phyloP scores from a whole-genome alignment of 257 asterid species.

The Solanum pinnatisectum region DNA sequence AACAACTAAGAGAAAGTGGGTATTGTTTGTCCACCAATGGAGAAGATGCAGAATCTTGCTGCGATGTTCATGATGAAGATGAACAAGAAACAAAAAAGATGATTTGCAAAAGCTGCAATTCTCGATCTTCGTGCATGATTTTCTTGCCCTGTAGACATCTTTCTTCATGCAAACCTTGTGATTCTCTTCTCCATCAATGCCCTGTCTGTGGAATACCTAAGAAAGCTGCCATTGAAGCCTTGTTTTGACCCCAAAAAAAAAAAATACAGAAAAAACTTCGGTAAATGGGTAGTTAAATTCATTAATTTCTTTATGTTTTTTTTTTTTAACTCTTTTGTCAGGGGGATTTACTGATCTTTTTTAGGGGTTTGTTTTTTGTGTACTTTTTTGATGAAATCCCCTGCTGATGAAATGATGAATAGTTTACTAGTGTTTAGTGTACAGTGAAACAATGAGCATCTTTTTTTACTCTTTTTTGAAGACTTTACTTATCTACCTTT shows the following conservation, averaged over 20 bases:
- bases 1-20: slow-evolving; percentile 36
- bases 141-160: slow-evolving; percentile 81
- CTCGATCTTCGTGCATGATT: slow-evolving; percentile 40
- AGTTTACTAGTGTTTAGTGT: neutral
- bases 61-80: slow-evolving; percentile 7
- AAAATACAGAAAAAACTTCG: neutral
- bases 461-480: neutral
- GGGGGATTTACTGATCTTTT: neutral
- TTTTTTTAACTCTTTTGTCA: neutral
- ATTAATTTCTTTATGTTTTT: neutral
- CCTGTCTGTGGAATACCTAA: slow-evolving; percentile 57
- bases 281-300: neutral
- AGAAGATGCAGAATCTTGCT: slow-evolving; percentile 62
- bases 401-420: neutral
- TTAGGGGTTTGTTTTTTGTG: neutral
- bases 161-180: slow-evolving; percentile 56
- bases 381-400: neutral
- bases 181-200: slow-evolving; percentile 42
- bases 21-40: neutral
- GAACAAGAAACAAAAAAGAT: slow-evolving; percentile 1
- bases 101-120: slow-evolving; percentile 48
- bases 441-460: neutral
- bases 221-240: slow-evolving; percentile 49
- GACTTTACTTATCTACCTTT: neutral
- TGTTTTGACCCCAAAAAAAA: slow-evolving; percentile 9